These are phyloP conservation scores for Phytopythium sindhum DNA, from an alignment of 352 stramenopile genomes.

Conservation along the genomic window DNA sequence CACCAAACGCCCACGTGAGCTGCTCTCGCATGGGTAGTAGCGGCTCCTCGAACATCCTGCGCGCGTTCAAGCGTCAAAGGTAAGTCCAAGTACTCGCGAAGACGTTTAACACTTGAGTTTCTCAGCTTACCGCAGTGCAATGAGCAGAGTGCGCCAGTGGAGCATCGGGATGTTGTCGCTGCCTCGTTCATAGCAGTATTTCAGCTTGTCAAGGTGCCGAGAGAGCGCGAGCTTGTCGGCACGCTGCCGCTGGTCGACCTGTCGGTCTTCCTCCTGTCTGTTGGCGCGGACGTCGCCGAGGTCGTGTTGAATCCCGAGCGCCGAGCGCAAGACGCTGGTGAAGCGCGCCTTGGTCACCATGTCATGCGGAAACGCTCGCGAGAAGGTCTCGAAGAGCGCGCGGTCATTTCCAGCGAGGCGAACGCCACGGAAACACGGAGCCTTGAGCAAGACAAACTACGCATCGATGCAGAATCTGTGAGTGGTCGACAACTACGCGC, in stretches of 20 bases:
- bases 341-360: slow-evolving; percentile 69
- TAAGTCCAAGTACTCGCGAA: neutral
- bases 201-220: slow-evolving; percentile 54
- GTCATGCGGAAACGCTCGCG: slow-evolving; percentile 64
- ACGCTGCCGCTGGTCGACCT: slow-evolving; percentile 10
- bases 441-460: slow-evolving; percentile 36
- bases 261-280: neutral
- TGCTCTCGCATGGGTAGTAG: slow-evolving; percentile 51
- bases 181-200: slow-evolving; percentile 59
- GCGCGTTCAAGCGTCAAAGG: neutral
- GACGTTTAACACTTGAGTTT: neutral
- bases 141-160: slow-evolving; percentile 67
- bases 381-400: slow-evolving; percentile 66
- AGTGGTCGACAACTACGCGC: slow-evolving; percentile 5
- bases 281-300: neutral
- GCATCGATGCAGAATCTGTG: neutral
- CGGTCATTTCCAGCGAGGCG: slow-evolving; percentile 56
- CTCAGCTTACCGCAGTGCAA: slow-evolving; percentile 37
- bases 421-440: slow-evolving; percentile 40
- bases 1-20: slow-evolving; percentile 50
- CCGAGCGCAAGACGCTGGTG: slow-evolving; percentile 51
- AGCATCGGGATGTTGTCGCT: slow-evolving; percentile 44
- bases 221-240: slow-evolving; percentile 31
- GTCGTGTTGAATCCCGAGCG: slow-evolving; percentile 34
- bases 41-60: slow-evolving; percentile 53